Evolutionary conservation across 805 yeast genomes (phyloP).

Genomic region (Monosporozyma servazzii): DNA sequence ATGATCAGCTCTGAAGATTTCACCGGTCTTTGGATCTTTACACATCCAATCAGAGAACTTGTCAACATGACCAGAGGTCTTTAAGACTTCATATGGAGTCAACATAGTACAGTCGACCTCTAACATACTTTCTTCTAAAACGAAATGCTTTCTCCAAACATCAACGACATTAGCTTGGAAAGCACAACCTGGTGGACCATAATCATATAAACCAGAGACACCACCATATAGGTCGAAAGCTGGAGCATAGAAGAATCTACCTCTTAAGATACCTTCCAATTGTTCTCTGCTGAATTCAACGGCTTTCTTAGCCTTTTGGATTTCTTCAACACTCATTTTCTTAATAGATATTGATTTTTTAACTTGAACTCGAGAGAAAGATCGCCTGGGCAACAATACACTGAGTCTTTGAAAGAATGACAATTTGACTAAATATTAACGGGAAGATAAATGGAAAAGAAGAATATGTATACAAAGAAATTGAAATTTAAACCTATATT

Average conservation of each 20-base stretch:
- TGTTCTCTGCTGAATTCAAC: constrained; percentile 67
- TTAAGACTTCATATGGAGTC: constrained; percentile 94
- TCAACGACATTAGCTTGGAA: constrained; percentile 93
- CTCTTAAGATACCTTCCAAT: constrained; percentile 82
- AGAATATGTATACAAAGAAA: not conserved
- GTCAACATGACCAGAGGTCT: constrained; percentile 98
- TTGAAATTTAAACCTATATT: not conserved
- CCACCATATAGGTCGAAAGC: constrained; percentile 97
- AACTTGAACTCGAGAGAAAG: constrained; percentile 15
- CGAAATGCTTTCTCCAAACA: constrained; percentile 94
- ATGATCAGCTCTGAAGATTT: constrained; percentile 97
- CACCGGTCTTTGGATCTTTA: constrained; percentile 89
- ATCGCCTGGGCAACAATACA: constrained; percentile 15
- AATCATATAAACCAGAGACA: constrained; percentile 94
- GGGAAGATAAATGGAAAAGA: not conserved
- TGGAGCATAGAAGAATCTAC: constrained; percentile 96
- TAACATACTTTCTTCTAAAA: constrained; percentile 95
- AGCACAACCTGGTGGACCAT: constrained; percentile 99
- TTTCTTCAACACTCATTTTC: constrained; percentile 29
- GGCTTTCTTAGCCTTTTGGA: constrained; percentile 24
- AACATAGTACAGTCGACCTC: constrained; percentile 97
- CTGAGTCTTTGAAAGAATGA: constrained; percentile 1
- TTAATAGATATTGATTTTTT: constrained; percentile 22
- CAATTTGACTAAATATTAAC: constrained; percentile 6
- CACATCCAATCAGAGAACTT: constrained; percentile 99